These are phyloP conservation scores for Chalciporus sphaerocephalus DNA, from an alignment of 768 basidiomycete species.

Conservation along the genomic window DNA sequence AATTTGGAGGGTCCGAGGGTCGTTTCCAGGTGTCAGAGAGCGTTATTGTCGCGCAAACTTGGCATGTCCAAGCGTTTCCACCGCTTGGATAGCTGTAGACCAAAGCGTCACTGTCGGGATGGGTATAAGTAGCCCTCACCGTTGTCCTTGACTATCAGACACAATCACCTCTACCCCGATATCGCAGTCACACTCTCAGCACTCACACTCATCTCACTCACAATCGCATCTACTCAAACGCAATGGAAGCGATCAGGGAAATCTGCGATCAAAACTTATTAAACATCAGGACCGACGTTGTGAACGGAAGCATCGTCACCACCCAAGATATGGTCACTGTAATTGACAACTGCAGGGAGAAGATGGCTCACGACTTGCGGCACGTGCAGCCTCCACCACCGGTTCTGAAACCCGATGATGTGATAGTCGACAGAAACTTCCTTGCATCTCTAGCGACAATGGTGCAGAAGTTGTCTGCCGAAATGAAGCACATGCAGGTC, in stretches of 20 bases:
- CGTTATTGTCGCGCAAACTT: constrained; percentile 5
- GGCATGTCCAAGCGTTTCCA: constrained; percentile 11
- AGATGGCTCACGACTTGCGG: constrained; percentile 1
- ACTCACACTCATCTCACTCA: not conserved
- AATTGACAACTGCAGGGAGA: constrained; percentile 10
- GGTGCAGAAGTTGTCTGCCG: too few relatives aligned
- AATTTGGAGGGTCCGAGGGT: not conserved
- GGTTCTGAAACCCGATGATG: not conserved
- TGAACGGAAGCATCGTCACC: constrained; percentile 8
- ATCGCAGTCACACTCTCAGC: not conserved
- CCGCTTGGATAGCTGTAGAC: constrained; percentile 11
- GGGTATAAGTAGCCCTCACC: constrained; percentile 9
- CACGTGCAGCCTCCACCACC: not conserved
- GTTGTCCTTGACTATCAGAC: constrained; percentile 1
- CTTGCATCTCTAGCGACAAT: too few relatives aligned
- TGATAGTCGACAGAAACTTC: too few relatives aligned
- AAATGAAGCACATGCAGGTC: not conserved
- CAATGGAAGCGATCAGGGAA: not conserved
- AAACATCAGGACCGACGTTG: constrained; percentile 9
- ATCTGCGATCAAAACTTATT: constrained; percentile 7
- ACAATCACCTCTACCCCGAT: not conserved
- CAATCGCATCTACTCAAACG: not conserved
- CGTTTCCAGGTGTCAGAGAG: not conserved
- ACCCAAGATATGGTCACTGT: constrained; percentile 2
- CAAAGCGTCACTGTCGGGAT: constrained; percentile 1